Base-by-base conservation (phyloP, 805 yeast species). In the Tetrapisispora pingtungensis region DNA sequence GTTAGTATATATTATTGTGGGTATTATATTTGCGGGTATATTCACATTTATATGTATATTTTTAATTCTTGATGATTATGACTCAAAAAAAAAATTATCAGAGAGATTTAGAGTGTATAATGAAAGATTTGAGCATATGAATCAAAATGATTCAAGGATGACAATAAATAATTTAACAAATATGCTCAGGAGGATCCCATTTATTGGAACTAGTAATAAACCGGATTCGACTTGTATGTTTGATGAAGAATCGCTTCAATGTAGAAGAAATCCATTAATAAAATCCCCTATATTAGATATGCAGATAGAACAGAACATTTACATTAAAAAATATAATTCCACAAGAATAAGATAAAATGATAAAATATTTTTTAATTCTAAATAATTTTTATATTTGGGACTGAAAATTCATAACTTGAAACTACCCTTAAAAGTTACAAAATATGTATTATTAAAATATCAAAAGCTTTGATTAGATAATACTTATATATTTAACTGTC, bases 1-100 rank as follows among this genome's bases (percentile, higher is more conserved):
- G 1, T 81, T 90, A 0, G 85, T 85, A 4, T 85, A 84, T 64
- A 85, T 85, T 41, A 80, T 82, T 0, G 80, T 84, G 40, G 95
- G 93, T 1, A 66, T 80, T 14, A 69, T 80, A 33, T 75, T 81
- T 4, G 83, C 79, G 0, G 77, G 76, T 35, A 64, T 37, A 5
- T 22, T 36, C 8, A 6, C 24, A 2, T 4, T 42, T 1, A 3
- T 37, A 10, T 6, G 22, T 3, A 10, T 31, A 19, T 18, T 15
- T 20, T 24, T 36, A 10, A 15, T 22, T 7, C 22, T 19, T 24
- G 19, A 13, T n/a, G 26, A 19, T 19, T 37, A 26, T 28, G 54
- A 63, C 13, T 77, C 85, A 6, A 72, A 30, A 4, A 32, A 33
- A 24, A 42, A 36, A 30, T 15, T 39, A 13, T 28, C 17, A 31